A percentile compares a stretch with the other conserved stretches of the same genome.
phyloP scores from a whole-genome alignment of 1,284 basidiomycete genomes.

The Apiotrichum siamense region DNA sequence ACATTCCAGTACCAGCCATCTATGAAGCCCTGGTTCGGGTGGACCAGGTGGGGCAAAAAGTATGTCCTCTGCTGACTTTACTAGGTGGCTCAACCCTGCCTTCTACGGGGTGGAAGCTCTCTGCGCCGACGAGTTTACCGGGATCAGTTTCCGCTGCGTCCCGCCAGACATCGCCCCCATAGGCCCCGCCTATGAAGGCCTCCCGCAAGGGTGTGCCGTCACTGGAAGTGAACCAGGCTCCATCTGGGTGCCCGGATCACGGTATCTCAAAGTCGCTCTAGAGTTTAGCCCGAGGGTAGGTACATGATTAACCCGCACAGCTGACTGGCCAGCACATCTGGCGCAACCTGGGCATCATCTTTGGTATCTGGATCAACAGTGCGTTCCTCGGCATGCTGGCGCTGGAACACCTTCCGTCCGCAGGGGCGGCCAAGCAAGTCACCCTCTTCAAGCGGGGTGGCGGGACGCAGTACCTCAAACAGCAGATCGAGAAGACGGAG shows the following conservation, averaged over 20 bases:
- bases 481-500: neutral
- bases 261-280: constrained; percentile 55
- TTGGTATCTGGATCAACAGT: constrained; percentile 38
- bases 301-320: neutral
- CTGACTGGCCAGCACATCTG: constrained; percentile 36
- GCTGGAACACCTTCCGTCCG: constrained; percentile 26
- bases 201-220: constrained; percentile 39
- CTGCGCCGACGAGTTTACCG: constrained; percentile 49
- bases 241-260: constrained; percentile 58
- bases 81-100: constrained; percentile 29
- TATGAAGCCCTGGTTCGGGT: constrained; percentile 33
- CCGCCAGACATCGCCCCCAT: constrained; percentile 45
- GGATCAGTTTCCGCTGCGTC: constrained; percentile 40
- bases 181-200: constrained; percentile 35
- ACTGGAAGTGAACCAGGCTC: constrained; percentile 2
- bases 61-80: neutral
- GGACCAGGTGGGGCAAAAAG: constrained; percentile 23
- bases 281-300: constrained; percentile 25
- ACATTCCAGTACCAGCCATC: constrained; percentile 23
- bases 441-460: constrained; percentile 35
- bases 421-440: constrained; percentile 33
- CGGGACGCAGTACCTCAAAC: constrained; percentile 8
- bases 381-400: constrained; percentile 14
- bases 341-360: constrained; percentile 50
- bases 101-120: constrained; percentile 37